Evolutionary conservation across 2,329 filamentous ascomycete species (phyloP).

Genomic region (Mariannaea sp.): DNA sequence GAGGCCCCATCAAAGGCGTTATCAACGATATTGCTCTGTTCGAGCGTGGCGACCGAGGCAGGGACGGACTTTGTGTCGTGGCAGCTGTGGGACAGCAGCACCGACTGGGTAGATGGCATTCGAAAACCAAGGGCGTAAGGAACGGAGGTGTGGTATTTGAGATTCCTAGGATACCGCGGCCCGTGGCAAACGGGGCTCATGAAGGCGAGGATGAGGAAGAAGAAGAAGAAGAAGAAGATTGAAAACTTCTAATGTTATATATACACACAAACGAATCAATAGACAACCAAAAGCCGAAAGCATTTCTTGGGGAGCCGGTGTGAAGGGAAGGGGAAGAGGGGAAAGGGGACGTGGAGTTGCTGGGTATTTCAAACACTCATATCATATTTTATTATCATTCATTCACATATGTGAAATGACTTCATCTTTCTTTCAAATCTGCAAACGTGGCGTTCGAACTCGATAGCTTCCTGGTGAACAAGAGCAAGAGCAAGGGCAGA

Average conservation of each 20-base stretch:
- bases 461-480: no score
- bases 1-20: conserved; percentile 66
- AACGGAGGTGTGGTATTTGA: conserved; percentile 92
- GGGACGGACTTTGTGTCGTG: conserved; percentile 79
- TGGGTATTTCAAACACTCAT: conserved; percentile 1
- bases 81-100: conserved; percentile 88
- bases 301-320: conserved; percentile 5
- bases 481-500: not conserved
- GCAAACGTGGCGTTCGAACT: no score
- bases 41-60: conserved; percentile 78
- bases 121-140: conserved; percentile 59
- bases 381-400: not conserved
- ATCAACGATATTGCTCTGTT: conserved; percentile 89
- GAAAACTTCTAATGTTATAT: conserved; percentile 30
- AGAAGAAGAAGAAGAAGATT: conserved; percentile 33
- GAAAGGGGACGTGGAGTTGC: no score
- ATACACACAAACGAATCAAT: conserved; percentile 35
- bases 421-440: not conserved
- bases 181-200: conserved; percentile 42
- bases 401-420: no score
- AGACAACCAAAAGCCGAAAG: conserved; percentile 24
- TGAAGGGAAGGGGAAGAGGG: no score
- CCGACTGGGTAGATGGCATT: conserved; percentile 82
- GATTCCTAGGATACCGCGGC: conserved; percentile 58
- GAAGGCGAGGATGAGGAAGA: conserved; percentile 32